Evolutionary conservation across 805 yeast genomes (phyloP).

Genomic region (Starmerella apis): DNA sequence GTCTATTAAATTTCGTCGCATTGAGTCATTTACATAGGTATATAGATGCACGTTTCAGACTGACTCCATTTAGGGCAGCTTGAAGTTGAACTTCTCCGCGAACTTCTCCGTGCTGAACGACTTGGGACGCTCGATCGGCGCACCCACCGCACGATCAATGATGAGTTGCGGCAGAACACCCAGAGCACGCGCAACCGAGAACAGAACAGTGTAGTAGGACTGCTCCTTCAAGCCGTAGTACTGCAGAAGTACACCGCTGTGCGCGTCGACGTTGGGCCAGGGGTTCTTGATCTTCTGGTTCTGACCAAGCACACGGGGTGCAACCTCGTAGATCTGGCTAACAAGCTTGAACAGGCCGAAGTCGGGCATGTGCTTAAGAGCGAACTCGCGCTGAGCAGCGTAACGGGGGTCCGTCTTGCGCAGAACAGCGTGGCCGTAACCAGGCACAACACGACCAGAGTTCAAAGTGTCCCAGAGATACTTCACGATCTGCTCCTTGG

Average conservation of each 20-base stretch:
- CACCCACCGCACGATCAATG: slow-evolving; percentile 72
- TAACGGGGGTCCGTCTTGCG: slow-evolving; percentile 85
- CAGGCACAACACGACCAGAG: slow-evolving; percentile 78
- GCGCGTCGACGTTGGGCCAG: slow-evolving; percentile 87
- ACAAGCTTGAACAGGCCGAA: slow-evolving; percentile 71
- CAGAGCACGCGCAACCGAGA: slow-evolving; percentile 78
- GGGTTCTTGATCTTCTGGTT: slow-evolving; percentile 90
- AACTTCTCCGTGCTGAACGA: slow-evolving; percentile 90
- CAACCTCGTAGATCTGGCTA: slow-evolving; percentile 66
- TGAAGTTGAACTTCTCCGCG: slow-evolving; percentile 42
- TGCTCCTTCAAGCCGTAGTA: slow-evolving; percentile 76
- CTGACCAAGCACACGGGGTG: slow-evolving; percentile 67
- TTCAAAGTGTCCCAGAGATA: slow-evolving; percentile 71
- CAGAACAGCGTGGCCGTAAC: slow-evolving; percentile 80
- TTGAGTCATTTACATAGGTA: background rate
- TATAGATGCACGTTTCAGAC: slow-evolving; percentile 5
- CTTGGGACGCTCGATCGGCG: slow-evolving; percentile 81
- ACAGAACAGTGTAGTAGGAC: slow-evolving; percentile 73
- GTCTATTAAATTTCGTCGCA: background rate
- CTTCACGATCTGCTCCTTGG: slow-evolving; percentile 58
- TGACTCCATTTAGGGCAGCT: slow-evolving; percentile 19
- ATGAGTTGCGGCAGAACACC: slow-evolving; percentile 81
- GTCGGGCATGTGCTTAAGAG: slow-evolving; percentile 61
- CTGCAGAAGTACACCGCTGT: slow-evolving; percentile 75
- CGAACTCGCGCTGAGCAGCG: slow-evolving; percentile 77